Base-by-base conservation (phyloP, 2,329 filamentous ascomycete species). In the Phoma herbarum region DNA sequence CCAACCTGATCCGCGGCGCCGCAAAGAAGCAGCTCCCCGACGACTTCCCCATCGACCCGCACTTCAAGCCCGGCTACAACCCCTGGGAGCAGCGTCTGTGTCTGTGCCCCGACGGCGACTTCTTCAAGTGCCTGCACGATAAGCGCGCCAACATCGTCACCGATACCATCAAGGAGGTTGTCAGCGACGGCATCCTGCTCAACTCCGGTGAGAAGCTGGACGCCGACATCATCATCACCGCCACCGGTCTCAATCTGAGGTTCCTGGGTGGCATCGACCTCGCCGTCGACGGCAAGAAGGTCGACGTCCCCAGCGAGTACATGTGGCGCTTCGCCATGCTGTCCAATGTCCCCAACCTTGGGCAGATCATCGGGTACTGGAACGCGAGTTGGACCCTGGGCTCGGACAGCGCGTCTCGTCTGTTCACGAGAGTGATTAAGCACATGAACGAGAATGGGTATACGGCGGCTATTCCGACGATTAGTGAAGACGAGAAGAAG, bases 71-170 rank as follows among this genome's bases (percentile, higher is more conserved):
- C 0, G 68, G 63, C 12, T 83, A 83, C 71, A 79, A 80, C 53
- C 81, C 81, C 2, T 83, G 90, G 82, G 84, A 92, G 53, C 91
- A 96, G 74, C 86, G 92, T 0, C 79, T 95, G 8, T 95, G 92
- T 68, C 79, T 92, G 59, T 88, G 79, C n/a, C 84, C 84, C 0
- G 82, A 86, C 54, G 84, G 83, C 20, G 86, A 88, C 68, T 87
- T 87, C 72, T 88, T 85, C 77, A 71, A 80, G 22, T 76, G 78
- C 31, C 77, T 88, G 18, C 79, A 80, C 16, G 69, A 75, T 1
- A 85, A 84, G 29, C 82, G 81, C 54, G 83, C 82, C 1, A 76
- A 80, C 44, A 77, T 88, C n/a, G 81, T 81, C 20, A 87, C 86
- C 3, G 84, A 82, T 56, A 81, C 77, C 3, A 86, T 88, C 71